A percentile compares a stretch with the other conserved stretches of the same genome.
phyloP scores from a whole-genome alignment of 2,329 filamentous ascomycete species.

The Hypoxylon sp. region DNA sequence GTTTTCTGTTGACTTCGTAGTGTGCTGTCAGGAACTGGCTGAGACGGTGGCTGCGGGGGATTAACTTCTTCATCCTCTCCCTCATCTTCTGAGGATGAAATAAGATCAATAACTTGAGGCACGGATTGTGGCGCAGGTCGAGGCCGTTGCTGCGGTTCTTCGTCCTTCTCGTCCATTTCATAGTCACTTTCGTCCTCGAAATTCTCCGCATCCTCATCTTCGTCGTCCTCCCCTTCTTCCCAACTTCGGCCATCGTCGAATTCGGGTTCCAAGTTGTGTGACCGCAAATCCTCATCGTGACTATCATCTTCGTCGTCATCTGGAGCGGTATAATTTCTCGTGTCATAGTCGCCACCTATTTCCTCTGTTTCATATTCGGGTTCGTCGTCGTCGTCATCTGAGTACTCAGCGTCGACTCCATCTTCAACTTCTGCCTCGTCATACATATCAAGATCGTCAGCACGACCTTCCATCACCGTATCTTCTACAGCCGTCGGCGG shows the following conservation, averaged over 20 bases:
- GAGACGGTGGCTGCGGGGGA: conserved; percentile 18
- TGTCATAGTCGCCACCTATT: conserved; percentile 55
- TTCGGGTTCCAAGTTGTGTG: conserved; percentile 50
- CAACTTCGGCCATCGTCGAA: conserved; percentile 51
- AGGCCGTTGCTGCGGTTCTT: conserved; percentile 30
- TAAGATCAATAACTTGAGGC: conserved; percentile 49
- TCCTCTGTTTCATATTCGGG: conserved; percentile 52
- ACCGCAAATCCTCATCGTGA: conserved; percentile 50
- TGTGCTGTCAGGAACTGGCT: background rate
- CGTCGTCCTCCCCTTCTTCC: conserved; percentile 46
- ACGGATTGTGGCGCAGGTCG: conserved; percentile 33
- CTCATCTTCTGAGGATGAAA: conserved; percentile 50
- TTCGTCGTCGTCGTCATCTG: conserved; percentile 53
- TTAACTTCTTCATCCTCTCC: conserved; percentile 35
- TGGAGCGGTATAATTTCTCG: conserved; percentile 50
- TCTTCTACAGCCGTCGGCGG: conserved; percentile 42
- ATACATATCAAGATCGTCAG: conserved; percentile 44
- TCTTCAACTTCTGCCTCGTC: conserved; percentile 50
- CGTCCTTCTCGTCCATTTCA: conserved; percentile 43
- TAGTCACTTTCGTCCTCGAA: conserved; percentile 40
- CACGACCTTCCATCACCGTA: conserved; percentile 34
- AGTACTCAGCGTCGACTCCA: conserved; percentile 49
- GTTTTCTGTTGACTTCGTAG: conserved; percentile 7
- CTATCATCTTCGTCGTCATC: conserved; percentile 55
- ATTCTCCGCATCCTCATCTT: conserved; percentile 44